phyloP scores from a whole-genome alignment of 495 filamentous ascomycete species.

The Aspergillus nidulans region DNA sequence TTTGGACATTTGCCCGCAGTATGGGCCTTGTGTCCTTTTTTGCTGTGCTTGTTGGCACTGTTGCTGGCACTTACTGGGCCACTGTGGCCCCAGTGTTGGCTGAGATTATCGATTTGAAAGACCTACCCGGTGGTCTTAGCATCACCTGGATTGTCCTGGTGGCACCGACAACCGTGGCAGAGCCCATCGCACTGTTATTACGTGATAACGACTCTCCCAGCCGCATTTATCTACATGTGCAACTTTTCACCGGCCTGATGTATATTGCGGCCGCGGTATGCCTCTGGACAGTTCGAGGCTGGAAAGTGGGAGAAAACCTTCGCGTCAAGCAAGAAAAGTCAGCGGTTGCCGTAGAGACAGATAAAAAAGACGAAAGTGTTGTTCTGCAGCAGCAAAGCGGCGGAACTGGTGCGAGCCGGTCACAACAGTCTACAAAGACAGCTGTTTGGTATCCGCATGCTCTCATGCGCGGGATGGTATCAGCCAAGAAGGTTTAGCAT shows the following conservation, averaged over 20 bases:
- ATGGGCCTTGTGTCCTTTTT: slow-evolving; percentile 68
- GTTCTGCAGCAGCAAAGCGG: neutral
- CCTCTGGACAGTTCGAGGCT: slow-evolving; percentile 42
- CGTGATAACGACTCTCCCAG: slow-evolving; percentile 36
- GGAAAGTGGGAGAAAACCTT: slow-evolving; percentile 57
- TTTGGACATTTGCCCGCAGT: slow-evolving; percentile 68
- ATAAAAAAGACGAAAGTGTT: neutral
- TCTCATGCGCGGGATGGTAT: slow-evolving; percentile 32
- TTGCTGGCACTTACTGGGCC: slow-evolving; percentile 72
- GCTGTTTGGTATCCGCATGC: slow-evolving; percentile 25
- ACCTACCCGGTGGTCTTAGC: slow-evolving; percentile 67
- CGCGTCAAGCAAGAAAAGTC: slow-evolving; percentile 24
- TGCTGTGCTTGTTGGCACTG: slow-evolving; percentile 61
- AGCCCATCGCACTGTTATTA: slow-evolving; percentile 70
- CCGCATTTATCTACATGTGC: slow-evolving; percentile 54
- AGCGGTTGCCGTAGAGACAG: neutral
- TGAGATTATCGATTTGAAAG: slow-evolving; percentile 69
- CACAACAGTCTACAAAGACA: neutral
- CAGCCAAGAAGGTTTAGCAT: slow-evolving; percentile 30
- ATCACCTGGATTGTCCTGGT: slow-evolving; percentile 75
- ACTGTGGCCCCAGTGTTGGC: slow-evolving; percentile 65
- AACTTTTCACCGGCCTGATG: slow-evolving; percentile 63
- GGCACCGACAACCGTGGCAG: slow-evolving; percentile 68
- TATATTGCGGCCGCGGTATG: slow-evolving; percentile 57
- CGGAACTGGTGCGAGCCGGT: neutral